These are phyloP conservation scores for Fusarium albosuccineum DNA, from an alignment of 2,329 filamentous ascomycete genomes.

Conservation along the genomic window DNA sequence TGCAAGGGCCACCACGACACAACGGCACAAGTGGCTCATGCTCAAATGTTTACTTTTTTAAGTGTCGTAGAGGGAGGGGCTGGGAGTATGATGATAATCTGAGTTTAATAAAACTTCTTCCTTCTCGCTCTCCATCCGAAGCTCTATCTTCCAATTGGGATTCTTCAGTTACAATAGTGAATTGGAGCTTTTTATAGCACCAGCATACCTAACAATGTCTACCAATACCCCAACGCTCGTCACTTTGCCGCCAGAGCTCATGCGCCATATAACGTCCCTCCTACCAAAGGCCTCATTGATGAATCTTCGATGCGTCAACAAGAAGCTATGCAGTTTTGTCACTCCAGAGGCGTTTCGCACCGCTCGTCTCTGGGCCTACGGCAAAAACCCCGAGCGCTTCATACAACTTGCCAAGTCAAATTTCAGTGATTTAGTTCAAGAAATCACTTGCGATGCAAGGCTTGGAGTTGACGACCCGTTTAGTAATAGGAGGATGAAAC, in stretches of 20 bases:
- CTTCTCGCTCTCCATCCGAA: too few species aligned
- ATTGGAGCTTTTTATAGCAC: too few species aligned
- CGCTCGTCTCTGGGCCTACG: neutral
- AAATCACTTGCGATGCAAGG: neutral
- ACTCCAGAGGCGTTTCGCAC: neutral
- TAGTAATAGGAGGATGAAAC: neutral
- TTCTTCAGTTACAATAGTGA: too few species aligned
- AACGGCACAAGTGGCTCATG: neutral
- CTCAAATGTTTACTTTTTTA: too few species aligned
- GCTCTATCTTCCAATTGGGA: too few species aligned
- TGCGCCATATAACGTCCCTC: neutral
- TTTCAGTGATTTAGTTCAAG: neutral
- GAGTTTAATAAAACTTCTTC: too few species aligned
- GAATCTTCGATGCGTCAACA: neutral
- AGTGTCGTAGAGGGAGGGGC: too few species aligned
- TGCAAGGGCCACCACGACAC: constrained; percentile 1
- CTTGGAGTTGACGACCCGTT: too few species aligned
- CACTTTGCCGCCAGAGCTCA: neutral
- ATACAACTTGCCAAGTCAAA: neutral
- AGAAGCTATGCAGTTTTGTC: neutral
- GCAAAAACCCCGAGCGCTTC: neutral
- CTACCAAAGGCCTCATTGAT: neutral
- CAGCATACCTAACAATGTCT: neutral
- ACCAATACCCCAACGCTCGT: neutral
- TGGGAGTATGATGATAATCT: too few species aligned